Percentiles rank a stretch among this genome's conserved stretches.
These are phyloP conservation scores for Candida frijolesensis DNA, from an alignment of 1,139 yeast genomes.

Conservation along the genomic window DNA sequence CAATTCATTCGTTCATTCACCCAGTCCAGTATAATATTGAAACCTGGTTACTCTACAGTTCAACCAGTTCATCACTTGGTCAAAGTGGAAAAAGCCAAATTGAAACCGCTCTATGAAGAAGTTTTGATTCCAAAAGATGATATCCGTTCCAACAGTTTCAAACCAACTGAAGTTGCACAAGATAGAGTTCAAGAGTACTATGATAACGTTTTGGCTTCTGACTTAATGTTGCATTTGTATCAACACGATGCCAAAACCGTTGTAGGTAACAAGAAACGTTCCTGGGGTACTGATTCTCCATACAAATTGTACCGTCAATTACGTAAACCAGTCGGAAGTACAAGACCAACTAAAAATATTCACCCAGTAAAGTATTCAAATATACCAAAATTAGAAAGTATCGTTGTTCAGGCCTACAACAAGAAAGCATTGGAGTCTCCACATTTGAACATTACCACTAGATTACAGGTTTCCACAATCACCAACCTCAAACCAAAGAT, in stretches of 20 bases:
- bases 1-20: constrained; percentile 49
- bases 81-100: constrained; percentile 66
- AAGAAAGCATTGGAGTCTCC: constrained; percentile 73
- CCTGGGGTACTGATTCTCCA: constrained; percentile 90
- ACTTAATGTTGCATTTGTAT: constrained; percentile 76
- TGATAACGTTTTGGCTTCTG: constrained; percentile 69
- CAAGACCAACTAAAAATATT: constrained; percentile 72
- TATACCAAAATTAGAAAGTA: constrained; percentile 68
- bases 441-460: constrained; percentile 76
- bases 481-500: constrained; percentile 85
- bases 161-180: constrained; percentile 69
- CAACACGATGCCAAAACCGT: constrained; percentile 57
- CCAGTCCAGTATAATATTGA: constrained; percentile 38
- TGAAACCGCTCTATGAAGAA: constrained; percentile 71
- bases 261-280: constrained; percentile 73
- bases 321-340: constrained; percentile 65
- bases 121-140: constrained; percentile 69
- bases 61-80: constrained; percentile 92
- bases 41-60: constrained; percentile 77
- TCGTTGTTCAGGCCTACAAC: constrained; percentile 76
- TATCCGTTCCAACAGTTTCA: constrained; percentile 73
- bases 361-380: constrained; percentile 65
- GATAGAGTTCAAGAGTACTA: constrained; percentile 86
- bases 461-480: constrained; percentile 85
- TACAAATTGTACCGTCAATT: constrained; percentile 82